Base-by-base conservation (phyloP, 2,329 filamentous ascomycete genomes). In the Pyrenochaeta sp. region DNA sequence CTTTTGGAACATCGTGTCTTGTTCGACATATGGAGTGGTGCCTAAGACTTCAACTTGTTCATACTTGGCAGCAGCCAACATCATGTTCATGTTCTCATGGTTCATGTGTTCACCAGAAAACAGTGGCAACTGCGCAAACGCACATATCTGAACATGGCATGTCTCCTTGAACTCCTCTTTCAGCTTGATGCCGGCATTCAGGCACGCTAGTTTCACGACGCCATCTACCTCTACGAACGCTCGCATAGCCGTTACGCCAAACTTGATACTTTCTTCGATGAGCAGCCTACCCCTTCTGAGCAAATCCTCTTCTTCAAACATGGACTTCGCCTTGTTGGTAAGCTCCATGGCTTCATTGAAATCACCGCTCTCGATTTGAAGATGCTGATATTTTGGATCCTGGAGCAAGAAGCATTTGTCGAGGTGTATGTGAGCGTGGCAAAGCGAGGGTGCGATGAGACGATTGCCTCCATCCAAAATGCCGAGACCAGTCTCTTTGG, bases 381-480 rank as follows among this genome's bases (percentile, higher is more conserved):
- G 74, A 54, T 87, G 79, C 2, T 77, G 72, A 67, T 85, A 88
- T 58, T 77, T 79, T 4, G 80, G 77, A 53, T 82, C 76, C 14
- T 75, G 81, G 7, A 86, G 73, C 19, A 86, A 68, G 54, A 82
- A 86, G 26, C 81, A 78, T 60, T 86, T 86, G 67, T 90, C 87
- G 19, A 90, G 75, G 60, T 90, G 87, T 36, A 90, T 81, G 54
- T 90, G 87, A 6, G 87, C 85, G 60, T 90, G 87, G 53, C 85
- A 88, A 3, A 90, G 76, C 7, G 79, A 77, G 3, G 84, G 82
- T 14, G 73, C 69, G 8, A 82, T 55, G 1, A 83, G 67, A 18
- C 72, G 63, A 35, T 66, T 67, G 15, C 55, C 41, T 13, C 68
- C 74, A 50, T 78, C 55, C 35, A 83, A 65, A 4, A 70, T 62